Percentiles rank a stretch among this genome's conserved stretches.
phyloP scores from a whole-genome alignment of 1,284 basidiomycete genomes.

The Austroboletus novae-zelandiae region DNA sequence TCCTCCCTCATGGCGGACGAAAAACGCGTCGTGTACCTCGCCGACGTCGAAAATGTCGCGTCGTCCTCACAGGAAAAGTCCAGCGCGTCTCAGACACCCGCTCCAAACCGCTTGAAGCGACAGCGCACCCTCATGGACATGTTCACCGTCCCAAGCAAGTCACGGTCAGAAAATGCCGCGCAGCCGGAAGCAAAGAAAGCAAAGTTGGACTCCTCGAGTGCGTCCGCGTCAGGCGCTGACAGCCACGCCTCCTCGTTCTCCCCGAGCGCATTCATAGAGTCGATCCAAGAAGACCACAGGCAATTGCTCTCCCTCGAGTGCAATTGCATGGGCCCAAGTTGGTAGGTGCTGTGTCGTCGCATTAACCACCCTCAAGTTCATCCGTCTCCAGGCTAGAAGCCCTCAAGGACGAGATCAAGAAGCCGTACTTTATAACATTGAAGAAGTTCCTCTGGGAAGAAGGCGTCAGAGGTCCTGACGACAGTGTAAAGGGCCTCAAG shows the following conservation, averaged over 20 bases:
- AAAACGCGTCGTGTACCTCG: constrained; percentile 49
- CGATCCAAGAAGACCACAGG: constrained; percentile 57
- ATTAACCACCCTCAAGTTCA: not conserved
- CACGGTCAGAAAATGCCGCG: constrained; percentile 33
- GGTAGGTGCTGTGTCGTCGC: constrained; percentile 43
- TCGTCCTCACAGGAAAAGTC: constrained; percentile 10
- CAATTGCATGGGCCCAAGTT: constrained; percentile 70
- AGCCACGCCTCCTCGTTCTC: constrained; percentile 47
- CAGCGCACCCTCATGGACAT: constrained; percentile 66
- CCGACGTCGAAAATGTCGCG: constrained; percentile 46
- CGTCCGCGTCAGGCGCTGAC: constrained; percentile 16
- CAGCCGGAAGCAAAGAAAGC: constrained; percentile 41
- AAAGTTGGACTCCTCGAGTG: constrained; percentile 30
- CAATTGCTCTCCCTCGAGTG: constrained; percentile 64
- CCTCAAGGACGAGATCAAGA: constrained; percentile 68
- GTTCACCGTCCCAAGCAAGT: constrained; percentile 43
- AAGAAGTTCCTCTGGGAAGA: constrained; percentile 70
- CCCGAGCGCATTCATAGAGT: constrained; percentile 49
- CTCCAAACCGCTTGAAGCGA: constrained; percentile 47
- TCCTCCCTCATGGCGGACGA: constrained; percentile 34
- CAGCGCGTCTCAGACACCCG: constrained; percentile 18
- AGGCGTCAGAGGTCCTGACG: constrained; percentile 57
- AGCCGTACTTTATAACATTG: constrained; percentile 70
- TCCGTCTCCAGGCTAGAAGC: constrained; percentile 58
- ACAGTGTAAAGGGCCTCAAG: constrained; percentile 43